Evolutionary conservation across 2,329 filamentous ascomycete genomes (phyloP).

Genomic region (Cercospora berteroae): DNA sequence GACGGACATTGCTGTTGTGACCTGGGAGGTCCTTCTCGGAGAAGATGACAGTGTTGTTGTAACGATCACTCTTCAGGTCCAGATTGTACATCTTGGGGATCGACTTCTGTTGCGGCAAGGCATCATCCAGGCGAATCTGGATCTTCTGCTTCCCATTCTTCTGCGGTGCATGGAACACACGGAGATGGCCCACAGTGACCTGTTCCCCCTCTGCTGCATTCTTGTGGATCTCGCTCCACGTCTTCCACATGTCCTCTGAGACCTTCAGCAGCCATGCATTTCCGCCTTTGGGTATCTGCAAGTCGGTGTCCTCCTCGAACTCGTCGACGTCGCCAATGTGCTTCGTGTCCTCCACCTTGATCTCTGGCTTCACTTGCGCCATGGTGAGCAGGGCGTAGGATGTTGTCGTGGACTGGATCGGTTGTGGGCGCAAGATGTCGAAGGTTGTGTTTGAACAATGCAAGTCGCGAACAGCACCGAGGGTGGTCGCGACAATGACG

Average conservation of each 20-base stretch:
- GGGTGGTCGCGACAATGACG: slow-evolving; percentile 7
- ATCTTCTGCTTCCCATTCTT: slow-evolving; percentile 50
- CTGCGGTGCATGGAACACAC: slow-evolving; percentile 40
- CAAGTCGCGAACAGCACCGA: not conserved
- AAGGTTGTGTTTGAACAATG: not conserved
- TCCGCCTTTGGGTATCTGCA: slow-evolving; percentile 29
- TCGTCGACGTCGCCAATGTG: slow-evolving; percentile 34
- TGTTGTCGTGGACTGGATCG: not conserved
- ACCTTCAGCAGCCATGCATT: slow-evolving; percentile 69
- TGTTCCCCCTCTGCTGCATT: slow-evolving; percentile 54
- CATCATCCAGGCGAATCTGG: slow-evolving; percentile 63
- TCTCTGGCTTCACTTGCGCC: slow-evolving; percentile 27
- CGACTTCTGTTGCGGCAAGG: slow-evolving; percentile 64
- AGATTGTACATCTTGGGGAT: slow-evolving; percentile 89
- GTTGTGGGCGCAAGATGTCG: not conserved
- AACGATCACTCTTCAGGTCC: slow-evolving; percentile 63
- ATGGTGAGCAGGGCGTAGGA: not conserved
- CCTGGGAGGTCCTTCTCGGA: slow-evolving; percentile 89
- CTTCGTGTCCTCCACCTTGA: slow-evolving; percentile 25
- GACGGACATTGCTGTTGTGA: slow-evolving; percentile 21
- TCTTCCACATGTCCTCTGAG: slow-evolving; percentile 76
- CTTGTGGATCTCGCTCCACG: slow-evolving; percentile 72
- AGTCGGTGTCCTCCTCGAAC: slow-evolving; percentile 37
- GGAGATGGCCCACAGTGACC: slow-evolving; percentile 71
- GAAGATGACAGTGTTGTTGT: slow-evolving; percentile 87